Conservation (phyloP, 805 yeast genomes). For the Limtongozyma cylindracea region DNA sequence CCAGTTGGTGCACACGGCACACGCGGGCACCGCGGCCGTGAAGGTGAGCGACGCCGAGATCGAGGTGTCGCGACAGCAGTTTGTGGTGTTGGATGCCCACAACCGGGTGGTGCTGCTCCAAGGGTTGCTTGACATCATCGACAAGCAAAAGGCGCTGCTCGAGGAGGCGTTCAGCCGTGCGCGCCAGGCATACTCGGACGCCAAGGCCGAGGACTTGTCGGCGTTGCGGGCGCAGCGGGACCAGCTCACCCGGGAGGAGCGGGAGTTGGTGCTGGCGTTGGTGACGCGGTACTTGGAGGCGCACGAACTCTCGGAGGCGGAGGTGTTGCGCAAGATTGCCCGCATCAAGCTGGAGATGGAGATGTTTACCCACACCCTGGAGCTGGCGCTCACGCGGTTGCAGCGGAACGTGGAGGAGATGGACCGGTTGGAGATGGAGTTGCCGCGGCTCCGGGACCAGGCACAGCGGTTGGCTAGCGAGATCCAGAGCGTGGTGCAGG, state of each 20-base stretch:
- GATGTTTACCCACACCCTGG: constrained; percentile 11
- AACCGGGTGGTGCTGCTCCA: too few relatives aligned
- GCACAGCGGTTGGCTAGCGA: constrained; percentile 7
- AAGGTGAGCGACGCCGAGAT: constrained; percentile 15
- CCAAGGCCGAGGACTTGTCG: too few relatives aligned
- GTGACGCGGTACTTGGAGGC: constrained; percentile 11
- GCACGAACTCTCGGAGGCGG: constrained; percentile 11
- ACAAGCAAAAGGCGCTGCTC: too few relatives aligned
- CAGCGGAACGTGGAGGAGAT: constrained; percentile 10
- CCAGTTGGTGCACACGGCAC: too few relatives aligned
- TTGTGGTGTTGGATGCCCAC: too few relatives aligned
- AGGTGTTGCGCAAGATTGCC: constrained; percentile 13
- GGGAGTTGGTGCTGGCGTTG: constrained; percentile 11
- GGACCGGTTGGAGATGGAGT: constrained; percentile 7
- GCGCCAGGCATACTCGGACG: too few relatives aligned
- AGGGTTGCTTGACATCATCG: too few relatives aligned
- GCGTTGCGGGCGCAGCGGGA: constrained; percentile 11
- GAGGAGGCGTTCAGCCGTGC: too few relatives aligned
- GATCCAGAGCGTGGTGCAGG: constrained; percentile 11
- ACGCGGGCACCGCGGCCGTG: constrained; percentile 10
- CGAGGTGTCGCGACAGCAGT: too few relatives aligned
- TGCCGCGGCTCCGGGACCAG: constrained; percentile 11
- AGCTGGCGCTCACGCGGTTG: constrained; percentile 13
- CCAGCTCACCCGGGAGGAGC: constrained; percentile 13
- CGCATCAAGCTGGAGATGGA: constrained; percentile 19